phyloP scores from a whole-genome alignment of 1,284 basidiomycete species.

The Leccinum huronense region DNA sequence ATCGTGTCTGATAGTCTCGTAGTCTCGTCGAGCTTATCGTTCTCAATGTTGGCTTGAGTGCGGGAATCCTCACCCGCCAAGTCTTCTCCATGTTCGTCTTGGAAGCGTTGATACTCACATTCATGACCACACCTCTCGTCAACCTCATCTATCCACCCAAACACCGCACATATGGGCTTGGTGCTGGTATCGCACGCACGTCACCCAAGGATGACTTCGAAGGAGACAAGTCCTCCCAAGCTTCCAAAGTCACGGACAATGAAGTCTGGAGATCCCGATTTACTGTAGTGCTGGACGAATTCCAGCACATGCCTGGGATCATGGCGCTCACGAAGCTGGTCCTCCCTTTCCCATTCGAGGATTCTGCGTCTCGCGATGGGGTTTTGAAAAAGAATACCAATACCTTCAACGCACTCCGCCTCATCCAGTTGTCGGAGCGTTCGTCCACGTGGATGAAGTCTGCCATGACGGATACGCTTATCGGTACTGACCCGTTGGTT shows the following conservation, averaged over 20 bases:
- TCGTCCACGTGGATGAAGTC: slow-evolving; percentile 90
- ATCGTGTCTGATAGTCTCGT: slow-evolving; percentile 6
- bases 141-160: slow-evolving; percentile 74
- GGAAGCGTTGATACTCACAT: slow-evolving; percentile 83
- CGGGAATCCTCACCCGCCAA: slow-evolving; percentile 73
- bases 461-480: slow-evolving; percentile 67
- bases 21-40: slow-evolving; percentile 91
- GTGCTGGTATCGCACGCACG: background rate
- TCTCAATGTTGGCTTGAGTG: slow-evolving; percentile 87
- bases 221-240: slow-evolving; percentile 13
- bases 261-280: slow-evolving; percentile 44
- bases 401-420: slow-evolving; percentile 70
- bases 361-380: slow-evolving; percentile 15
- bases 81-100: slow-evolving; percentile 92
- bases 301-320: slow-evolving; percentile 81
- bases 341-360: slow-evolving; percentile 21
- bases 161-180: slow-evolving; percentile 46
- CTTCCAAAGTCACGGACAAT: slow-evolving; percentile 8
- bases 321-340: slow-evolving; percentile 71
- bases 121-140: slow-evolving; percentile 87
- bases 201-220: slow-evolving; percentile 4
- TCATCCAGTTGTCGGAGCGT: slow-evolving; percentile 90
- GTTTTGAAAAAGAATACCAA: slow-evolving; percentile 20
- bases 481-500: slow-evolving; percentile 77
- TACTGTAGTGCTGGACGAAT: slow-evolving; percentile 85